Conservation (phyloP, 2,329 filamentous ascomycete species). For the Rhynchosporium secalis region DNA sequence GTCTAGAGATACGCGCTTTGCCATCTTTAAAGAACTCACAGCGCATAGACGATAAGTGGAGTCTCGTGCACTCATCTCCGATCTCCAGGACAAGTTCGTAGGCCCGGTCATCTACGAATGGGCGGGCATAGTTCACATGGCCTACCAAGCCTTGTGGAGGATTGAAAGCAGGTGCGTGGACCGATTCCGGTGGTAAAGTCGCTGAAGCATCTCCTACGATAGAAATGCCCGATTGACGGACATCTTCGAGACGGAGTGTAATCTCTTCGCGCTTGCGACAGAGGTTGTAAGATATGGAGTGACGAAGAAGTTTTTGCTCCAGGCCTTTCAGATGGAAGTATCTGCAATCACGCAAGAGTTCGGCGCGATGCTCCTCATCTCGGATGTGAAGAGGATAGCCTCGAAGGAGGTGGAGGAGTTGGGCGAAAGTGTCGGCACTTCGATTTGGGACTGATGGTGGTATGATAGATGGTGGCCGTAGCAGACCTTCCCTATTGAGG, state of each 20-base stretch:
- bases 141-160: constrained; percentile 41
- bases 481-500: constrained; percentile 72
- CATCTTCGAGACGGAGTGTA: constrained; percentile 74
- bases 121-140: constrained; percentile 78
- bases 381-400: constrained; percentile 81
- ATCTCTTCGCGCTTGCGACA: constrained; percentile 71
- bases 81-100: constrained; percentile 81
- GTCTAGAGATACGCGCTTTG: constrained; percentile 66
- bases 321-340: constrained; percentile 93
- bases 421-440: constrained; percentile 79
- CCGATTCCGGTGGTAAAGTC: constrained; percentile 32
- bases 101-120: constrained; percentile 75
- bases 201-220: constrained; percentile 53
- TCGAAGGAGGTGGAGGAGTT: constrained; percentile 77
- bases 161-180: constrained; percentile 39
- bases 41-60: constrained; percentile 56
- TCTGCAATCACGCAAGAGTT: constrained; percentile 79
- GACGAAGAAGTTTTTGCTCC: constrained; percentile 82
- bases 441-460: constrained; percentile 80
- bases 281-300: constrained; percentile 74
- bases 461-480: constrained; percentile 82
- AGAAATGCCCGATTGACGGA: constrained; percentile 82
- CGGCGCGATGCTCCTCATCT: constrained; percentile 72
- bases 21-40: constrained; percentile 74
- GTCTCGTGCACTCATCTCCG: constrained; percentile 61